Base-by-base conservation (phyloP, 169 alveolate genomes). In the Amoebophrya sp. region DNA sequence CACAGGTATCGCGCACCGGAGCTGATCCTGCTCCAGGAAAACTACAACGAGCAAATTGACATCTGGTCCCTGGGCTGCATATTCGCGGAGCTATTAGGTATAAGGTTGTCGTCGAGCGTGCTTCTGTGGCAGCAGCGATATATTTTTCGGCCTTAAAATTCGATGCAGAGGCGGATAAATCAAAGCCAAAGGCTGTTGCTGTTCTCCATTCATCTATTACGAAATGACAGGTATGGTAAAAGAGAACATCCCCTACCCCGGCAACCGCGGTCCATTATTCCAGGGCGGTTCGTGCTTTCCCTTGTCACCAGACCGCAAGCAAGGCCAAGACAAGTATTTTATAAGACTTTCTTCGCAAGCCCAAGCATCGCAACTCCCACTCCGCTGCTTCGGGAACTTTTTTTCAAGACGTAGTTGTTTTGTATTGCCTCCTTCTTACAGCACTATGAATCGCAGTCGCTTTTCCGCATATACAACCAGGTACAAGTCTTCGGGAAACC, bases 1-100 rank as follows among this genome's bases (percentile, higher is more conserved):
- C 66, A 12, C 66, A 47, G 99, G 99, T 98, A 98, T 93, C 94
- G 99, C 54, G 99, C 99, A 0, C 99, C 99, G 40, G 99, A 99
- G 95, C 96, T 98, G 40, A 98, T 99, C 90, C 94, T 99, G 88
- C 94, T 98, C 88, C 99, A 98, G 92, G 99, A 98, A 90, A 98
- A 97, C 94, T 99, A 99, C 95, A 98, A 98, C 39, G 98, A 97
- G 47, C 99, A 99, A 23, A 98, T 98, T 41, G 99, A 98, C 93
- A 98, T 98, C 55, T 98, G 99, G 99, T 97, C 99, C 3, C 96
- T 97, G 32, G 99, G 99, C 7, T 98, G 99, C 92, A 98, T 98
- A 39, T 97, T 97, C 93, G 99, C 99, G 10, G 99, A 98, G 93
- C 94, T 98, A 47, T 94, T 98, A 90, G 96, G 66, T 95, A 97